Percentiles rank a stretch among this genome's conserved stretches.
phyloP scores from a whole-genome alignment of 768 basidiomycete genomes.

The Macrolepiota albuminosa region DNA sequence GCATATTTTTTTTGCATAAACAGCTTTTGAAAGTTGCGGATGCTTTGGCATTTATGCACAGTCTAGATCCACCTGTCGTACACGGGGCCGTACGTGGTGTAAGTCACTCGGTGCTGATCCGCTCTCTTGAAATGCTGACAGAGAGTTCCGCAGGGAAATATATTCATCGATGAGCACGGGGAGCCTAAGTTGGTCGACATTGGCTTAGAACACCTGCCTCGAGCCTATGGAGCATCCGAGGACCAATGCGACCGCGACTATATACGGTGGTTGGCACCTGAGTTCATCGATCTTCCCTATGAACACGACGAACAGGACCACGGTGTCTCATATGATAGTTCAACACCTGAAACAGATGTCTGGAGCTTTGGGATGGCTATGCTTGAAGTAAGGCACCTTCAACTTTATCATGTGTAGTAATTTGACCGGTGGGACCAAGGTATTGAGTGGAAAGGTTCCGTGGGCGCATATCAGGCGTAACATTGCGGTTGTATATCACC shows the following conservation, averaged over 20 bases:
- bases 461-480: neutral
- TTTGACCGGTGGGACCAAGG: neutral
- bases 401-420: neutral
- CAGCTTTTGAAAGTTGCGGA: slow-evolving; percentile 19
- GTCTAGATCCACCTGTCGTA: slow-evolving; percentile 18
- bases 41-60: slow-evolving; percentile 23
- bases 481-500: neutral
- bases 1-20: neutral
- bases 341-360: slow-evolving; percentile 15
- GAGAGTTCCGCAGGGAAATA: slow-evolving; percentile 16
- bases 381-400: slow-evolving; percentile 16
- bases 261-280: slow-evolving; percentile 23
- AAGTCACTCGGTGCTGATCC: slow-evolving; percentile 6
- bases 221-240: slow-evolving; percentile 2
- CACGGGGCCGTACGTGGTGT: slow-evolving; percentile 26
- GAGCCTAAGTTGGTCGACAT: slow-evolving; percentile 21
- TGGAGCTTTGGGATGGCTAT: slow-evolving; percentile 23
- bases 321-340: neutral
- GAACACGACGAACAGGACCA: neutral
- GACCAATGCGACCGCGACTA: slow-evolving; percentile 1
- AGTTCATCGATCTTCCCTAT: slow-evolving; percentile 12
- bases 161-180: slow-evolving; percentile 17
- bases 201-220: slow-evolving; percentile 12
- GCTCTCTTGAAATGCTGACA: neutral
- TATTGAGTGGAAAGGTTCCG: slow-evolving; percentile 4